Evolutionary conservation across 2,329 filamentous ascomycete species (phyloP).

Genomic region (Hymenotorrendiella dingleyae): DNA sequence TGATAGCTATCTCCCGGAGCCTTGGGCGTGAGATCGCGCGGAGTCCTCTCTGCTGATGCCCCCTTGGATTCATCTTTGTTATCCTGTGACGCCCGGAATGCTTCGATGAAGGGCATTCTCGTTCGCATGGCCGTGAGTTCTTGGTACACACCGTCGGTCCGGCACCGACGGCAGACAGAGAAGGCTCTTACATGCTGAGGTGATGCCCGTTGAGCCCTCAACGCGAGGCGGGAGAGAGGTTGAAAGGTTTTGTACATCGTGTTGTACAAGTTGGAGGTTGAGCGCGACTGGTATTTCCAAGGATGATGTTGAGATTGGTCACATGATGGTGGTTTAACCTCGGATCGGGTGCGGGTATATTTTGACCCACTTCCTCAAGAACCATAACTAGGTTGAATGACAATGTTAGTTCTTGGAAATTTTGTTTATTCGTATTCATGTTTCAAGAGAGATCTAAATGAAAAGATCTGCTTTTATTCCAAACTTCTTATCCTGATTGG

Average conservation of each 20-base stretch:
- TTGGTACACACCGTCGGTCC: slow-evolving; percentile 51
- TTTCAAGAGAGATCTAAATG: no score
- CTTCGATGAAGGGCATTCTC: slow-evolving; percentile 64
- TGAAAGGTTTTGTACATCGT: slow-evolving; percentile 12
- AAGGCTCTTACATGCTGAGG: slow-evolving; percentile 14
- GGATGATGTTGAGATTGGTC: no score
- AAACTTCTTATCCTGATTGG: no score
- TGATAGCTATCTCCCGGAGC: slow-evolving; percentile 63
- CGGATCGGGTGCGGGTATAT: no score
- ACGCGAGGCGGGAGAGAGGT: not conserved
- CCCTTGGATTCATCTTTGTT: slow-evolving; percentile 12
- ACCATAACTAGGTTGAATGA: no score
- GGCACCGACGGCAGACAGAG: slow-evolving; percentile 13
- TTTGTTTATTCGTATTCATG: no score
- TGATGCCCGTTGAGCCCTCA: not conserved
- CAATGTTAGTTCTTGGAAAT: no score
- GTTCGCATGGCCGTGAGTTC: slow-evolving; percentile 54
- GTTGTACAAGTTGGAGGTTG: no score
- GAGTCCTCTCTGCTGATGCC: slow-evolving; percentile 30
- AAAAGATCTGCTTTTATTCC: no score
- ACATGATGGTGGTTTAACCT: no score
- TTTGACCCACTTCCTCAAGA: no score
- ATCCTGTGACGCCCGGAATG: slow-evolving; percentile 47
- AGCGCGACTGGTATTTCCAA: no score
- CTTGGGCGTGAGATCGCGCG: slow-evolving; percentile 50